phyloP scores from a whole-genome alignment of 257 asterid species.

The Salvia rosmarinus region DNA sequence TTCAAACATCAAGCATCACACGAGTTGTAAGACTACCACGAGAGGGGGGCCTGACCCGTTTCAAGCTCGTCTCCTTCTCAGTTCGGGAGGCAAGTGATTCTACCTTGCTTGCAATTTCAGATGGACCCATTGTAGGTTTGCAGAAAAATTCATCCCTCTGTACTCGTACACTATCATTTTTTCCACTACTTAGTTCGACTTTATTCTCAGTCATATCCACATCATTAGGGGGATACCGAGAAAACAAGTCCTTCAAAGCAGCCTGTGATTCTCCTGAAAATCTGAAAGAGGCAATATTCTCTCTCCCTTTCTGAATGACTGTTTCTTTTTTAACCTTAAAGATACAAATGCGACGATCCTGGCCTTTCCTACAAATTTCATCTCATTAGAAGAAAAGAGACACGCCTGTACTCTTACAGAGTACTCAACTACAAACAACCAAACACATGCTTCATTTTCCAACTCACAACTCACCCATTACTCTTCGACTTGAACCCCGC shows the following conservation, averaged over 20 bases:
- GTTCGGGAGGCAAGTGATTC: slow-evolving; percentile 57
- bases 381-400: slow-evolving; percentile 27
- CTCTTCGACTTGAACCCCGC: slow-evolving; percentile 79
- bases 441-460: not conserved
- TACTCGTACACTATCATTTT: slow-evolving; percentile 29
- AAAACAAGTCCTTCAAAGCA: slow-evolving; percentile 71
- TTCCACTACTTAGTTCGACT: slow-evolving; percentile 42
- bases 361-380: slow-evolving; percentile 56
- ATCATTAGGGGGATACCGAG: slow-evolving; percentile 73
- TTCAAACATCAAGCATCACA: slow-evolving; percentile 5
- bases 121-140: slow-evolving; percentile 52
- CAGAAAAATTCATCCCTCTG: slow-evolving; percentile 61
- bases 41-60: slow-evolving; percentile 53
- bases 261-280: slow-evolving; percentile 66
- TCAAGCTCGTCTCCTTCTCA: slow-evolving; percentile 52
- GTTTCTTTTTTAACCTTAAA: slow-evolving; percentile 48
- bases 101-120: slow-evolving; percentile 62
- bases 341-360: slow-evolving; percentile 60
- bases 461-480: slow-evolving; percentile 58
- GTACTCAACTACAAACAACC: not conserved
- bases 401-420: not conserved
- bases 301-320: slow-evolving; percentile 41
- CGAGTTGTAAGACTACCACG: not conserved
- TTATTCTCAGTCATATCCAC: slow-evolving; percentile 50
- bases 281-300: slow-evolving; percentile 49